These are phyloP conservation scores for Hypoxylon sp. DNA, from an alignment of 2,329 filamentous ascomycete genomes.

Conservation along the genomic window DNA sequence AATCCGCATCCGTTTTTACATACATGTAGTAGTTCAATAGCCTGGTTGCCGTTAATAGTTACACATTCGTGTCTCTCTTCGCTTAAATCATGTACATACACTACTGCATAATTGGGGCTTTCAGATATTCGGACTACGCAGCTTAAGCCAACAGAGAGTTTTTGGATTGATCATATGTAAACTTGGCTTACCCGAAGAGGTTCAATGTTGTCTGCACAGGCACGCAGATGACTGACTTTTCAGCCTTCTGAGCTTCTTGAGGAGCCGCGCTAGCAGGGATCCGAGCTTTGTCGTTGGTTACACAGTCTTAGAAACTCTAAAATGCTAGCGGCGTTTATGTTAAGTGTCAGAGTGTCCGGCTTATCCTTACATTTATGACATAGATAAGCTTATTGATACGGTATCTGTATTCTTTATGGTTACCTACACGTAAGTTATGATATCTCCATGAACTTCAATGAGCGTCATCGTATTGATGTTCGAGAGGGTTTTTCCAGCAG, in stretches of 20 bases:
- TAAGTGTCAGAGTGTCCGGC: neutral
- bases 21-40: neutral
- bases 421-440: neutral
- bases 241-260: constrained; percentile 40
- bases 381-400: neutral
- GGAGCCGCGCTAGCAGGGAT: constrained; percentile 44
- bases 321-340: constrained; percentile 5
- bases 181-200: constrained; percentile 23
- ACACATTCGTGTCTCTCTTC: constrained; percentile 6
- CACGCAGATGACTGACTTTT: constrained; percentile 26
- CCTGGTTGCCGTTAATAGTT: neutral
- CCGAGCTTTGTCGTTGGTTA: constrained; percentile 10
- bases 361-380: neutral
- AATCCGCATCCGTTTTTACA: constrained; percentile 25
- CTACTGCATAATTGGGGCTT: neutral
- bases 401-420: neutral
- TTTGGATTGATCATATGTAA: constrained; percentile 27
- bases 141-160: neutral
- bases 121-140: neutral
- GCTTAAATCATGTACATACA: neutral
- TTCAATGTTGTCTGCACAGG: constrained; percentile 26
- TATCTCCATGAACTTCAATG: neutral
- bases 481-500: neutral
- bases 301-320: constrained; percentile 6
- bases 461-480: neutral